Conservation (phyloP, 164 flowering plant genomes). For the Tinospora cordifolia region DNA sequence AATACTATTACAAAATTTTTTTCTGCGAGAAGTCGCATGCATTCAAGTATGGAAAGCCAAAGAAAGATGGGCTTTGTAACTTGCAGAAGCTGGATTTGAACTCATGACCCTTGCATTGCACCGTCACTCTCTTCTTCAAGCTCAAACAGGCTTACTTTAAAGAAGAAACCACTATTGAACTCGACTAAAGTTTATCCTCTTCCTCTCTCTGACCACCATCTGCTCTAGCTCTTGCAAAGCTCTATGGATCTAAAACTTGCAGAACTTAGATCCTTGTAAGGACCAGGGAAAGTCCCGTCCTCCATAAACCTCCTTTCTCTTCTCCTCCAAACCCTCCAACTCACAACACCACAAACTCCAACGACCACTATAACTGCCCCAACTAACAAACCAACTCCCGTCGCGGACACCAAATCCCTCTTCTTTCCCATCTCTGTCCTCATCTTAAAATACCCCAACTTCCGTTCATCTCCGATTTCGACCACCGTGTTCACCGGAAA, state of each 20-base stretch:
- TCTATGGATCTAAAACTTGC: constrained; percentile 56
- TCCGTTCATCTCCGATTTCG: constrained; percentile 45
- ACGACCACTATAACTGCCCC: constrained; percentile 23
- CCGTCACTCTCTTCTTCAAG: no score
- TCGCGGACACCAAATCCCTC: constrained; percentile 22
- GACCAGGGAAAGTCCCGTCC: constrained; percentile 45
- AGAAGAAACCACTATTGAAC: no score
- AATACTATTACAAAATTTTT: no score
- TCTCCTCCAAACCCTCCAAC: constrained; percentile 30
- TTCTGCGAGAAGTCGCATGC: no score
- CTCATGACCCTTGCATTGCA: no score
- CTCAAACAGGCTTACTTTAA: no score
- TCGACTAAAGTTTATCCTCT: no score
- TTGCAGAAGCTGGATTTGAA: no score
- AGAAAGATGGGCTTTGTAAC: no score
- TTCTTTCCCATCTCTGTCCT: constrained; percentile 18
- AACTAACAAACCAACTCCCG: constrained; percentile 31
- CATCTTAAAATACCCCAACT: constrained; percentile 65
- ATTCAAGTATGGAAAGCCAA: no score
- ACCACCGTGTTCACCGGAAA: constrained; percentile 64
- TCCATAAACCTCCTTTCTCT: constrained; percentile 27
- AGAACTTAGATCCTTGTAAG: constrained; percentile 54
- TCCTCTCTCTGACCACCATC: no score
- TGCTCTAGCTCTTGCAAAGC: constrained; percentile 23
- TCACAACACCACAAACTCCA: constrained; percentile 27